phyloP scores from a whole-genome alignment of 75 land plant genomes.

The Ceratopteris richardii region DNA sequence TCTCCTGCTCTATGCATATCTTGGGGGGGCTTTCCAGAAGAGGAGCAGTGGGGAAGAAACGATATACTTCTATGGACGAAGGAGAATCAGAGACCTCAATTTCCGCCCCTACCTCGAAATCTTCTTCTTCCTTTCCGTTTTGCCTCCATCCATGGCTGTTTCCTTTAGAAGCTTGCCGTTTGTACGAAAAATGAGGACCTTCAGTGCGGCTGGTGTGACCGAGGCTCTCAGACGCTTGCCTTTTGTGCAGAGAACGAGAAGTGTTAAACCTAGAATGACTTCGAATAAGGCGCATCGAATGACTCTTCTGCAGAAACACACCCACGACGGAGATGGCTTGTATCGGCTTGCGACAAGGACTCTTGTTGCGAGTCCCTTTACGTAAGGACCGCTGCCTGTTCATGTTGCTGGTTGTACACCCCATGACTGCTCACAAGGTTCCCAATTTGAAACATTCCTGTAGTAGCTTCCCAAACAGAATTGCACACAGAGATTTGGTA shows the following conservation, averaged over 20 bases:
- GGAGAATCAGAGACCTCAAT: background rate
- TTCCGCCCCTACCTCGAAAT: background rate
- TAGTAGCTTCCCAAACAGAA: background rate
- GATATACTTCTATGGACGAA: background rate
- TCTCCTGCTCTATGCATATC: slow-evolving; percentile 12
- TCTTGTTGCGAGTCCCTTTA: background rate
- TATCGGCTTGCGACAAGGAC: background rate
- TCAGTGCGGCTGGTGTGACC: background rate
- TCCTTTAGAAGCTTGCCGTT: background rate
- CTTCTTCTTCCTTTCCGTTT: slow-evolving; percentile 1
- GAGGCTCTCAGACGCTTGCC: background rate
- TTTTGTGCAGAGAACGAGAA: background rate
- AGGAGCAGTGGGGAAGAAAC: background rate
- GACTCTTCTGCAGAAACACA: background rate
- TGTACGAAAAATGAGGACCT: background rate
- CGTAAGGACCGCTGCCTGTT: background rate
- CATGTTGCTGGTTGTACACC: background rate
- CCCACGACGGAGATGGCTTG: background rate
- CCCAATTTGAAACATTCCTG: background rate
- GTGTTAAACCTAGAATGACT: background rate
- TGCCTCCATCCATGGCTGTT: background rate
- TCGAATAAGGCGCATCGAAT: background rate
- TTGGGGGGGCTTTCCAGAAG: slow-evolving; percentile 6
- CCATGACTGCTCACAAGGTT: background rate
- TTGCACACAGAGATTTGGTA: background rate